Evolutionary conservation across 768 basidiomycete species (phyloP).

Genomic region (Lactifluus volemus): DNA sequence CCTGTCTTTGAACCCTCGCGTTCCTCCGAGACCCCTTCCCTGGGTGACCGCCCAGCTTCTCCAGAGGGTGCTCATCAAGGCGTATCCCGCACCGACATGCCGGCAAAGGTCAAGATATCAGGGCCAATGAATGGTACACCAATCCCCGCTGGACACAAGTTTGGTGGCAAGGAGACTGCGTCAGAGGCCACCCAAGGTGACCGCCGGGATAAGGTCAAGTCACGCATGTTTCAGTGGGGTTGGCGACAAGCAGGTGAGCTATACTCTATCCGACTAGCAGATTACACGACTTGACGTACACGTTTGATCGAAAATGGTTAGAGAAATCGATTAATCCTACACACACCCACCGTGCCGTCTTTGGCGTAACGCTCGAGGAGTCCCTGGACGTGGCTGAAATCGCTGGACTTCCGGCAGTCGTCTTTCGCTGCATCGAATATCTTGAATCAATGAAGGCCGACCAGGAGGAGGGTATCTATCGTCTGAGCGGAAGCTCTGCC

Average conservation of each 20-base stretch:
- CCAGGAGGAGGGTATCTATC: slow-evolving; percentile 95
- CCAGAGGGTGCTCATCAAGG: slow-evolving; percentile 41
- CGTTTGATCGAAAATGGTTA: slow-evolving; percentile 4
- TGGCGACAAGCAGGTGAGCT: slow-evolving; percentile 46
- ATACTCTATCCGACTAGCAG: not conserved
- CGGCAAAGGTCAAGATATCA: slow-evolving; percentile 77
- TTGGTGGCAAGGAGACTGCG: slow-evolving; percentile 65
- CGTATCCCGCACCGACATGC: slow-evolving; percentile 38
- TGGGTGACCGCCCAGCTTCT: slow-evolving; percentile 27
- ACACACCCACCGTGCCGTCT: slow-evolving; percentile 62
- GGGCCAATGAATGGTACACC: slow-evolving; percentile 78
- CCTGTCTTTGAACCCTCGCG: slow-evolving; percentile 44
- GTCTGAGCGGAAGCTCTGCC: slow-evolving; percentile 88
- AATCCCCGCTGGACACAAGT: slow-evolving; percentile 86
- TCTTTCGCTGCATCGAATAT: slow-evolving; percentile 94
- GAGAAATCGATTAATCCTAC: slow-evolving; percentile 32
- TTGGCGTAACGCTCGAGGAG: slow-evolving; percentile 82
- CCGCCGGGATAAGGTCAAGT: slow-evolving; percentile 86
- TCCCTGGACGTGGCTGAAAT: slow-evolving; percentile 84
- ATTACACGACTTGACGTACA: slow-evolving; percentile 3
- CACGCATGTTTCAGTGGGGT: slow-evolving; percentile 79
- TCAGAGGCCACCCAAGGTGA: slow-evolving; percentile 20
- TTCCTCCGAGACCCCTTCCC: slow-evolving; percentile 38
- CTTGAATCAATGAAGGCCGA: slow-evolving; percentile 91
- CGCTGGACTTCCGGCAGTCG: slow-evolving; percentile 85